Evolutionary conservation across 129 eudicot genomes (phyloP).

Genomic region (Ambrosia trifida): DNA sequence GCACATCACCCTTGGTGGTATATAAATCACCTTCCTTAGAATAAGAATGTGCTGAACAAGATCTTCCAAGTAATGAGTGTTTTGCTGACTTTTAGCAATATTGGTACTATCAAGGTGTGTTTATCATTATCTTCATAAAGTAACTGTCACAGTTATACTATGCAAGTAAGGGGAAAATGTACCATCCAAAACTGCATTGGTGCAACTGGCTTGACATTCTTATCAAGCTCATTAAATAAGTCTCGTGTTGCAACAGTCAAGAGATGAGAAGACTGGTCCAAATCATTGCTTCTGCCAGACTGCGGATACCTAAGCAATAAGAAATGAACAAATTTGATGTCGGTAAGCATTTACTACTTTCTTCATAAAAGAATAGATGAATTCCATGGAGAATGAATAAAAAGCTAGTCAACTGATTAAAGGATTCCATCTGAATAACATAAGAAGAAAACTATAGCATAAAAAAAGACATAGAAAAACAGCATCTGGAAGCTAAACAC

Average conservation of each 20-base stretch:
- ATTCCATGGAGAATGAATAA: not conserved
- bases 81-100: not conserved
- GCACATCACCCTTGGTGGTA: too few relatives aligned
- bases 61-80: not conserved
- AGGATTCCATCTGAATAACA: not conserved
- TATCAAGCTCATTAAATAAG: slow-evolving; percentile 85
- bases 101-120: slow-evolving; percentile 9
- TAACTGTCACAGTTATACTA: not conserved
- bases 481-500: slow-evolving; percentile 3
- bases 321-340: not conserved
- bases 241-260: slow-evolving; percentile 91
- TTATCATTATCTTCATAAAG: slow-evolving; percentile 7
- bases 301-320: slow-evolving; percentile 65
- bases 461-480: slow-evolving; percentile 11
- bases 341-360: not conserved
- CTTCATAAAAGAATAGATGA: not conserved
- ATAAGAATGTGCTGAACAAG: slow-evolving; percentile 12
- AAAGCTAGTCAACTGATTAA: not conserved
- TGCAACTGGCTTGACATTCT: slow-evolving; percentile 86
- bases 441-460: not conserved
- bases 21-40: not conserved
- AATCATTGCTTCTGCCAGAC: slow-evolving; percentile 63
- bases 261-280: slow-evolving; percentile 87
- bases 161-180: slow-evolving; percentile 14
- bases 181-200: slow-evolving; percentile 97